phyloP scores from a whole-genome alignment of 1,284 basidiomycete genomes.

The Tetrapyrgos nigripes region DNA sequence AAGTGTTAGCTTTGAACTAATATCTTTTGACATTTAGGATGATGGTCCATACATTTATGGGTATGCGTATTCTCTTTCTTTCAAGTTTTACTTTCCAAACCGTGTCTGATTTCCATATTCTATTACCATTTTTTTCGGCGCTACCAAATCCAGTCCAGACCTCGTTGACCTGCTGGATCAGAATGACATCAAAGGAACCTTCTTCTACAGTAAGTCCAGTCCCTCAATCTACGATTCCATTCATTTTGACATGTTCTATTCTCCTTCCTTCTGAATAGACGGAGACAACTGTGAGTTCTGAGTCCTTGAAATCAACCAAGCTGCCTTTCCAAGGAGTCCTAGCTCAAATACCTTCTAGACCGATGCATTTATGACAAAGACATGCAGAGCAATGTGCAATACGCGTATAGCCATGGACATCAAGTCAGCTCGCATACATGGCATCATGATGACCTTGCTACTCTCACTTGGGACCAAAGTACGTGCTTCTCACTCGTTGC shows the following conservation, averaged over 20 bases:
- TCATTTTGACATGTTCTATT: background rate
- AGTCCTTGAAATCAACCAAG: constrained; percentile 9
- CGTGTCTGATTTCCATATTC: no score
- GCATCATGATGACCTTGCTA: constrained; percentile 23
- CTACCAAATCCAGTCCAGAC: constrained; percentile 5
- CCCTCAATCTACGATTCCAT: constrained; percentile 30
- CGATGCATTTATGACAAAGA: constrained; percentile 32
- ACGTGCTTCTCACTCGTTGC: constrained; percentile 9
- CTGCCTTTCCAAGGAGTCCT: no score
- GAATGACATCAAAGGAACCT: no score
- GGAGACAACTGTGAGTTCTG: constrained; percentile 41
- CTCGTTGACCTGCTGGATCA: background rate
- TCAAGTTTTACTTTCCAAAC: no score
- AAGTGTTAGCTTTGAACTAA: background rate
- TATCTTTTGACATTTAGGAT: constrained; percentile 27
- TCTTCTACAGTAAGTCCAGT: constrained; percentile 23
- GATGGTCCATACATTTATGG: constrained; percentile 39
- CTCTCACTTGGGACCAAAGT: constrained; percentile 43
- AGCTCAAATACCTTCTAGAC: constrained; percentile 15
- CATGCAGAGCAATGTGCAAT: constrained; percentile 20
- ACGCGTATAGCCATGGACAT: constrained; percentile 25
- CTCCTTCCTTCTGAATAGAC: constrained; percentile 22
- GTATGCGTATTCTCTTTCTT: no score
- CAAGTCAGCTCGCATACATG: constrained; percentile 30
- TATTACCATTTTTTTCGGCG: no score